A percentile compares a stretch with the other conserved stretches of the same genome.
These are phyloP conservation scores for Leavenworthia alabamica DNA, from an alignment of 345 rosid species.

Conservation along the genomic window DNA sequence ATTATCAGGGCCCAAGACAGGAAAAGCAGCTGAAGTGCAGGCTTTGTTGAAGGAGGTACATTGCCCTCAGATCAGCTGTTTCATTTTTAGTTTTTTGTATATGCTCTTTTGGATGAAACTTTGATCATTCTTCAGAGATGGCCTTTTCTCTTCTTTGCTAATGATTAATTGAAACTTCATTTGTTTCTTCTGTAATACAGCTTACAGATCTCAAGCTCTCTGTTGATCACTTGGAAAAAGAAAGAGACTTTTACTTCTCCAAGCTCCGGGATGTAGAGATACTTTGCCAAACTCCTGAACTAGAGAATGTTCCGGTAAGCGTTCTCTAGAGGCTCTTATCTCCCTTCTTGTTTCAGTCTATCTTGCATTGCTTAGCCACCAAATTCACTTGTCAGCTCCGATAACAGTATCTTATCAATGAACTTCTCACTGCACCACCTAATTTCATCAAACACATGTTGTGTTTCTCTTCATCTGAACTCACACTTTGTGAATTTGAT, in stretches of 20 bases:
- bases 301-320: slow-evolving; percentile 59
- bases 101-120: neutral
- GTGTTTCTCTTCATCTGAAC: neutral
- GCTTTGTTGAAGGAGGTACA: slow-evolving; percentile 75
- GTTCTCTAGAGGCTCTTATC: neutral
- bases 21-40: slow-evolving; percentile 43
- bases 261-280: slow-evolving; percentile 78
- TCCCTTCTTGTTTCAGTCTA: no score
- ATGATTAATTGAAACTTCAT: no score
- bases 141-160: neutral
- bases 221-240: slow-evolving; percentile 67
- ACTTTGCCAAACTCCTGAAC: slow-evolving; percentile 70
- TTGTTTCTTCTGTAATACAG: slow-evolving; percentile 30
- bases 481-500: neutral
- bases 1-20: slow-evolving; percentile 50
- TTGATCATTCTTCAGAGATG: neutral
- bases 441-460: neutral
- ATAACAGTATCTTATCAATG: neutral
- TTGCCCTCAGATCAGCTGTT: no score
- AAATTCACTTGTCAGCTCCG: neutral
- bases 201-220: slow-evolving; percentile 78
- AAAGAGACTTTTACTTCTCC: slow-evolving; percentile 86
- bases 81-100: neutral
- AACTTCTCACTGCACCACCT: neutral
- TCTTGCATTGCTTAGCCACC: slow-evolving; percentile 7